Evolutionary conservation across 371 early-diverging fungal species (phyloP).

Genomic region (Entomophthora muscae): DNA sequence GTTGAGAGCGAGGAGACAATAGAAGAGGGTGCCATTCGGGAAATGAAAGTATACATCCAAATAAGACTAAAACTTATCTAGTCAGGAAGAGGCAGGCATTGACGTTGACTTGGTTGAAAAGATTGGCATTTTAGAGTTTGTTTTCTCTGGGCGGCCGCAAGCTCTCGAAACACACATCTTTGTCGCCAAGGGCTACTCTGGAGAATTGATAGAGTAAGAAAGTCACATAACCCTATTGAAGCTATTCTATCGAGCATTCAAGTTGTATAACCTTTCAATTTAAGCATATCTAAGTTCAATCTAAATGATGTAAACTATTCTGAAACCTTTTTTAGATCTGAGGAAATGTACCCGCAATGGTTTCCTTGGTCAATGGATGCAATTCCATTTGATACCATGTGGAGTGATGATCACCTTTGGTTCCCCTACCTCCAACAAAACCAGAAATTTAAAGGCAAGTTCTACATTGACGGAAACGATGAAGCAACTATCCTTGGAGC

Average conservation of each 20-base stretch:
- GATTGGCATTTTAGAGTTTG: slow-evolving; percentile 27
- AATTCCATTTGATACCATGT: slow-evolving; percentile 26
- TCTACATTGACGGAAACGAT: slow-evolving; percentile 5
- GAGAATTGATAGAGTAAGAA: slow-evolving; percentile 28
- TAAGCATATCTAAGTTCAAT: too few relatives aligned
- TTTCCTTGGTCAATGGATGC: slow-evolving; percentile 13
- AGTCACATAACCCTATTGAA: too few relatives aligned
- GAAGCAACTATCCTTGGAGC: not conserved
- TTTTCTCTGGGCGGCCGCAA: slow-evolving; percentile 20
- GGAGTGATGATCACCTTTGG: slow-evolving; percentile 26
- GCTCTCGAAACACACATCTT: slow-evolving; percentile 30
- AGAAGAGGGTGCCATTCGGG: slow-evolving; percentile 31
- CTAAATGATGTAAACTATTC: too few relatives aligned
- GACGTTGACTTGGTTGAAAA: slow-evolving; percentile 18
- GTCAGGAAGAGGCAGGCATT: slow-evolving; percentile 30
- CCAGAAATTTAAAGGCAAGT: not conserved
- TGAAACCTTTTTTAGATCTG: slow-evolving; percentile 16
- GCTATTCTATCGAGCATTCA: too few relatives aligned
- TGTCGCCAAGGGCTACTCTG: slow-evolving; percentile 15
- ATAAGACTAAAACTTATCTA: too few relatives aligned
- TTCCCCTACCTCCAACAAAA: slow-evolving; percentile 13
- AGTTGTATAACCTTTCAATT: too few relatives aligned
- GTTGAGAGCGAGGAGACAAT: slow-evolving; percentile 35
- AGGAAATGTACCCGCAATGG: slow-evolving; percentile 35
- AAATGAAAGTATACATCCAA: slow-evolving; percentile 15